phyloP scores from a whole-genome alignment of 1,284 basidiomycete genomes.

The Cutaneotrichosporon mucoides region DNA sequence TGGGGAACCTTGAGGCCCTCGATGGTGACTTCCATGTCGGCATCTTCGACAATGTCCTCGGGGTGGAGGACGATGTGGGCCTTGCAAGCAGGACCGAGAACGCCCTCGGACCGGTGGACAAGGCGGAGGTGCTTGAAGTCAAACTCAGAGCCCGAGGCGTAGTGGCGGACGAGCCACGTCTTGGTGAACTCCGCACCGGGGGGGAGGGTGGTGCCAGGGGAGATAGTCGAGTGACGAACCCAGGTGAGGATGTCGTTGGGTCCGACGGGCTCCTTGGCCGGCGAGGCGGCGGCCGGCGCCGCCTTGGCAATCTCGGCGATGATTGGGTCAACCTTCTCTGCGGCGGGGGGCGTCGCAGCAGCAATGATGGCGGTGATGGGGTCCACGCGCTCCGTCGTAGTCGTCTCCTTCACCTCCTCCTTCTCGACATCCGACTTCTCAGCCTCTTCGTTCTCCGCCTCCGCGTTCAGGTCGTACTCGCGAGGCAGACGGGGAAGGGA shows the following conservation, averaged over 20 bases:
- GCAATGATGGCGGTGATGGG: conserved; percentile 10
- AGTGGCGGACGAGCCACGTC: conserved; percentile 42
- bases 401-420: background rate
- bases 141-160: conserved; percentile 37
- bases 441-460: background rate
- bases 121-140: conserved; percentile 32
- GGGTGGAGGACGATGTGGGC: conserved; percentile 12
- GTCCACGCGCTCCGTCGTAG: background rate
- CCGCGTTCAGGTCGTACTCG: background rate
- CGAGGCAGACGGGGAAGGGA: background rate
- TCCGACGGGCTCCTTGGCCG: background rate
- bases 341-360: background rate
- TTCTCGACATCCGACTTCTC: background rate
- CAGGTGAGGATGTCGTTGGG: conserved; percentile 41
- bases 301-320: conserved; percentile 2
- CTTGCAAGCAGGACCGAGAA: conserved; percentile 24
- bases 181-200: conserved; percentile 45
- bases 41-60: conserved; percentile 33
- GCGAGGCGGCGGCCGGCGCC: background rate
- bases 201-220: conserved; percentile 33
- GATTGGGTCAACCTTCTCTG: conserved; percentile 1
- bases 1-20: conserved; percentile 37
- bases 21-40: conserved; percentile 34
- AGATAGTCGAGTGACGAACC: conserved; percentile 42
- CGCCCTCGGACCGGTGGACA: conserved; percentile 24